A percentile compares a stretch with the other conserved stretches of the same genome.
These are phyloP conservation scores for Scedosporium aurantiacum DNA, from an alignment of 2,329 filamentous ascomycete species.

Conservation along the genomic window DNA sequence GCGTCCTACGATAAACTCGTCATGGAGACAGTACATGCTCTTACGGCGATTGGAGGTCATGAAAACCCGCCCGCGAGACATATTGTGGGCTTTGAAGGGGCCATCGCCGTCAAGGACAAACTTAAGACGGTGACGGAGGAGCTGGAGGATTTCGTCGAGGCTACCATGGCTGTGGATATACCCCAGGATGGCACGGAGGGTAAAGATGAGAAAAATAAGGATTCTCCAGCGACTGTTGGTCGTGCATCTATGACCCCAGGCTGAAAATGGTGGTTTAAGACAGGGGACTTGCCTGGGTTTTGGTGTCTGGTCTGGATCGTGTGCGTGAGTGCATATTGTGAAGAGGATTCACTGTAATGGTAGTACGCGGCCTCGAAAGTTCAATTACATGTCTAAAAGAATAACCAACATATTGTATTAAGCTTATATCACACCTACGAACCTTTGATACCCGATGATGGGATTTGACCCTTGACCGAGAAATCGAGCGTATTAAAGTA, in stretches of 20 bases:
- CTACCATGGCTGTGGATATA: slow-evolving; percentile 76
- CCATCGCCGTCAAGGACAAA: slow-evolving; percentile 85
- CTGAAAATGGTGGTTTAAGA: too few relatives aligned
- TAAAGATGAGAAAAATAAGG: slow-evolving; percentile 31
- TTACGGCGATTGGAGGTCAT: slow-evolving; percentile 86
- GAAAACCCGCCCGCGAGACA: slow-evolving; percentile 91
- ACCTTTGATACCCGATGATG: too few relatives aligned
- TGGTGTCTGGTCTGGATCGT: background rate
- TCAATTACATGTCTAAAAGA: too few relatives aligned
- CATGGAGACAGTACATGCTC: slow-evolving; percentile 79
- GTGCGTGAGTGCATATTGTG: background rate
- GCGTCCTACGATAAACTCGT: slow-evolving; percentile 63
- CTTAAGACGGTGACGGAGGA: slow-evolving; percentile 93
- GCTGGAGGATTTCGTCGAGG: slow-evolving; percentile 88
- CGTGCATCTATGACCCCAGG: background rate
- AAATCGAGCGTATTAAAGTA: too few relatives aligned
- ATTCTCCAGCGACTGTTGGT: background rate
- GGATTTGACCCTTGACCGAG: too few relatives aligned
- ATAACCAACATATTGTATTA: too few relatives aligned
- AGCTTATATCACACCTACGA: too few relatives aligned
- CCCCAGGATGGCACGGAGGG: slow-evolving; percentile 34
- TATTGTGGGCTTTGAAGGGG: slow-evolving; percentile 85
- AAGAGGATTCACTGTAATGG: too few relatives aligned
- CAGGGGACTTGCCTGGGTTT: too few relatives aligned
- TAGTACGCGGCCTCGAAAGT: too few relatives aligned